phyloP scores from a whole-genome alignment of 345 rosid species.

The Acer campestre region DNA sequence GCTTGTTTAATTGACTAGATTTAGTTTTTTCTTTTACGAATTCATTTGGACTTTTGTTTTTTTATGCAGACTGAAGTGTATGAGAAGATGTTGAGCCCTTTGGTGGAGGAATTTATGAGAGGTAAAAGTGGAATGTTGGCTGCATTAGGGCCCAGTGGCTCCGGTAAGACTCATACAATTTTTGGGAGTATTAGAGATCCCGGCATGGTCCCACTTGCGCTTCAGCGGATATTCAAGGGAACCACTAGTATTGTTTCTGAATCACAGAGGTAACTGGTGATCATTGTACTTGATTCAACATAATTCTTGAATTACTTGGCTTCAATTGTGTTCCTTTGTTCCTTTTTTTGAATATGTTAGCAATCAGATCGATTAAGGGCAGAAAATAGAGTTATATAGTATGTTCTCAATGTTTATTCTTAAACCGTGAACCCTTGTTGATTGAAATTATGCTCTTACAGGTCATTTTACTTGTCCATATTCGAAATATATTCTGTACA shows the following conservation, averaged over 20 bases:
- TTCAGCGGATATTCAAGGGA: constrained; percentile 56
- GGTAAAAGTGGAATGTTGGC: constrained; percentile 90
- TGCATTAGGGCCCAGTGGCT: constrained; percentile 87
- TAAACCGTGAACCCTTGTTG: not conserved
- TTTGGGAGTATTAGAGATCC: constrained; percentile 72
- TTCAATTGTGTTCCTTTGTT: not conserved
- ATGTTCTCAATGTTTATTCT: not conserved
- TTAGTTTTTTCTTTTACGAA: not conserved
- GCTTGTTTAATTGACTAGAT: not conserved
- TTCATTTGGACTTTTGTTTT: not conserved
- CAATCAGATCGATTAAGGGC: not conserved
- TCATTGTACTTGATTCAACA: not conserved
- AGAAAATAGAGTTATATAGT: not conserved
- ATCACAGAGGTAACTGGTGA: constrained; percentile 48
- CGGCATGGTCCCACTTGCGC: constrained; percentile 78
- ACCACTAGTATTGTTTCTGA: constrained; percentile 17
- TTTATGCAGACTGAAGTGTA: constrained; percentile 59
- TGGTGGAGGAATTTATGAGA: constrained; percentile 73
- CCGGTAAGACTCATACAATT: constrained; percentile 92
- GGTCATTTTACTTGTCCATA: constrained; percentile 63
- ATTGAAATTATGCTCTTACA: constrained; percentile 29
- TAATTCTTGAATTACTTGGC: not conserved
- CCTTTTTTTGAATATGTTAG: not conserved
- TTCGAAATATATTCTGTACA: constrained; percentile 83
- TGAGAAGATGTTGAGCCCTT: constrained; percentile 66